Evolutionary conservation across 1,284 basidiomycete species (phyloP), one percentile per base, ranked within the genome.

Genomic region (Meira nashicola): DNA sequence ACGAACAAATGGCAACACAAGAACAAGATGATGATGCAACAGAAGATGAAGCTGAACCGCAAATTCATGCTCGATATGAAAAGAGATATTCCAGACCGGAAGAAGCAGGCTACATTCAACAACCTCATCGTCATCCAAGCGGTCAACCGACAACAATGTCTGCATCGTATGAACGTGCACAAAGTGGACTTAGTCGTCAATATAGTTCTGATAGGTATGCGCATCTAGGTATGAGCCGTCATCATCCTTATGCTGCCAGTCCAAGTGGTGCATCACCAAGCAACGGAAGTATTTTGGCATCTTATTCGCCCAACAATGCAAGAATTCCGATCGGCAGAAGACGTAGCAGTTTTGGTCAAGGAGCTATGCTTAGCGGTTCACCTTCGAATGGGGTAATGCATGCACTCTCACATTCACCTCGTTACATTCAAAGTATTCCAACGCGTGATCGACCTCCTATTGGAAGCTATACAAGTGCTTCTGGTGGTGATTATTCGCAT

Each of bases 1-100:
- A 77, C 23, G 74, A 77, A 58, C 66, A 73, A 65, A 63, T 70
- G 55, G 67, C 63, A 44, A 66, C 70, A 40, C 70, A 63, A 2
- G 73, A 51, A 23, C 39, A 47, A 25, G 55, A 57, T 17, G 55
- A 57, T 33, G 55, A 57, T 52, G 55, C 47, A 2, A 57, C 55
- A 14, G 55, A 51, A 39, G 47, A 47, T 17, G 47, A 33, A 33
- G 46, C 46, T 12, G 46, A 48, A 21, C 46, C 14, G 23, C 46
- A 23, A 17, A 15, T 2, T 17, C 17, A 48, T 48, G 28, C 28
- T 33, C 46, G 46, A 17, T 48, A 17, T 17, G 12, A 53, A 38
- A 41, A 12, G 39, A 14, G 19, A 14, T 37, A 69, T 64, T 52
- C 50, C 63, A 55, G 68, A 65, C 25, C 60, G 67, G 43, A 68